Evolutionary conservation across 192 early-diverging fungal species (phyloP), one percentile per base, ranked within the genome.

Genomic region (Rhizophlyctis rosea): DNA sequence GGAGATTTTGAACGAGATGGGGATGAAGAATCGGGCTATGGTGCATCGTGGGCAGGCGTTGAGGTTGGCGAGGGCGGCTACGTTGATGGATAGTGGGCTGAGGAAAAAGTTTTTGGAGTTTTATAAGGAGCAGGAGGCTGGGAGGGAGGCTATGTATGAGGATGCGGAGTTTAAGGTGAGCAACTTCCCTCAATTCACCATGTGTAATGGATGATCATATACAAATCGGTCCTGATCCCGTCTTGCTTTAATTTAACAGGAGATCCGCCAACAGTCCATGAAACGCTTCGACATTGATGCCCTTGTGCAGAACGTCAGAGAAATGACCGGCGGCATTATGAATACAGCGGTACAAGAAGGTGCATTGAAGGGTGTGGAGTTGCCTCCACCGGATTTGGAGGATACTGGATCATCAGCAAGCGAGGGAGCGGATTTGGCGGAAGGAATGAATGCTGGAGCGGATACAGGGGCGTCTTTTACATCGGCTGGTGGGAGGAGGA

Each of bases 91-190:
- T 44, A 49, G 21, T 9, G 28, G 18, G 2, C 25, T 74, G 55
- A 33, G 72, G 24, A 34, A 44, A 0, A 72, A 55, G 49, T 72
- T 71, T 34, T 33, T 74, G 55, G 72, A 74, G 54, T 36, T 65
- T 32, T 61, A 72, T 55, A 65, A 61, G 47, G 52, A 74, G 34
- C 14, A 36, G 16, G 69, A 72, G 58, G 61, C 50, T 3, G 47
- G 33, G 4, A 59, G 65, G 25, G 72, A 69, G 9, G 62, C 64
- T 25, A 52, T 70, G 25, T 14, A 52, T 25, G 5, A 47, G 13
- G 72, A 74, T 56, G 3, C 36, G 3, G 69, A 72, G 49, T 74
- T 59, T 51, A 55, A 71, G 69, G 72, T 72, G 49, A 47, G 53
- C 32, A 16, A 25, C 21, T 36, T 13, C 18, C 0, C 34, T 28